Conservation (phyloP, 352 stramenopile species). For the Phytopythium helicoides region DNA sequence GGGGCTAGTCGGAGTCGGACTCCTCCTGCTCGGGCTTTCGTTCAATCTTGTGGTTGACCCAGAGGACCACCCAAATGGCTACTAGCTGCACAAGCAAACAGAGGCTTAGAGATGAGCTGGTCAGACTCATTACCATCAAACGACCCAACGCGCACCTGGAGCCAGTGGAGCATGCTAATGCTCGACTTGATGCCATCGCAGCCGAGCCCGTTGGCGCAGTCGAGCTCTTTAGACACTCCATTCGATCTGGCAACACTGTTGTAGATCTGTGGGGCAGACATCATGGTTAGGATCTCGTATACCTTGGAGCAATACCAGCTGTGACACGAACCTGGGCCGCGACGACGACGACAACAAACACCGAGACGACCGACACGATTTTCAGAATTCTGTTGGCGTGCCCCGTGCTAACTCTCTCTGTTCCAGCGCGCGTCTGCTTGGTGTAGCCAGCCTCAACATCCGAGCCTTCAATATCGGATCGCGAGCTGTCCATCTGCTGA, state of each 20-base stretch:
- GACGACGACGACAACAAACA: slow-evolving; percentile 35
- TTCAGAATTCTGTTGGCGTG: slow-evolving; percentile 42
- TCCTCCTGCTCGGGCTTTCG: slow-evolving; percentile 2
- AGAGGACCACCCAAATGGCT: slow-evolving; percentile 29
- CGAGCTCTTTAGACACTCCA: slow-evolving; percentile 12
- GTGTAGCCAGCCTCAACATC: slow-evolving; percentile 13
- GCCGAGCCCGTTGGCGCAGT: slow-evolving; percentile 21
- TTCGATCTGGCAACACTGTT: slow-evolving; percentile 13
- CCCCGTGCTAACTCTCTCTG: slow-evolving; percentile 1
- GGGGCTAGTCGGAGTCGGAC: too few relatives aligned
- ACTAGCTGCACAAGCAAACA: not conserved
- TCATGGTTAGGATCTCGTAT: too few relatives aligned
- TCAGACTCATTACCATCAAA: too few relatives aligned
- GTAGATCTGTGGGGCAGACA: slow-evolving; percentile 12
- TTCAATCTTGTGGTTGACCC: slow-evolving; percentile 22
- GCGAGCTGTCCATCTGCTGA: slow-evolving; percentile 14
- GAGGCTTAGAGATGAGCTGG: not conserved
- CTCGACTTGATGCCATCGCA: slow-evolving; percentile 16
- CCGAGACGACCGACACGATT: slow-evolving; percentile 45
- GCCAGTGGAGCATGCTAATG: slow-evolving; percentile 18
- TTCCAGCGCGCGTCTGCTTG: slow-evolving; percentile 41
- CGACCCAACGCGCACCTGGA: slow-evolving; percentile 12
- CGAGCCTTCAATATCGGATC: slow-evolving; percentile 1
- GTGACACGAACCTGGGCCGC: slow-evolving; percentile 20
- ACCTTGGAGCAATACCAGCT: too few relatives aligned